Evolutionary conservation across 2,329 filamentous ascomycete species (phyloP), one percentile per base, ranked within the genome.

Genomic region (Blastomyces parvus): DNA sequence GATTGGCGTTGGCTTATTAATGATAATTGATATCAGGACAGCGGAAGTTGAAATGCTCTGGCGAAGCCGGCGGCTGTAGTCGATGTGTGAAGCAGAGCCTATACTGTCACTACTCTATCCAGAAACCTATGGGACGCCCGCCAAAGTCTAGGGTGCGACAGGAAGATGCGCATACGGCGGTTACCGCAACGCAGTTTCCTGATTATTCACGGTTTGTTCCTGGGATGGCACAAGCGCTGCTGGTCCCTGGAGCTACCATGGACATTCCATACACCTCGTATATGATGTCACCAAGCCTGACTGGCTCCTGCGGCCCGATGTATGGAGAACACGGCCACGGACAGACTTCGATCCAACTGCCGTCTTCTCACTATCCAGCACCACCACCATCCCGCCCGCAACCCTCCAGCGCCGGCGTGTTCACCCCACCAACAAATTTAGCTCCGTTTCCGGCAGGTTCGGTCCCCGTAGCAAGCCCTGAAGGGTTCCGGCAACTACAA

Each of bases 11-110:
- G 22, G 22, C 53, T 61, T 60, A 38, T 36, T 40, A 58, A 62
- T 62, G 64, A 64, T 66, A 66, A 72, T 57, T 30, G 69, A 44
- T 69, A 64, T 57, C 63, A 80, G 78, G 78, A 64, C 77, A 77
- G 67, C 74, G 78, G 52, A 81, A 81, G 66, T 68, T 80, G 63
- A 80, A 79, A 72, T 81, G 79, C 69, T 79, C 79, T 1, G 78
- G 79, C 2, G 77, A 80, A 63, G 59, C 69, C n/a, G 67, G 67
- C 11, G 78, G 78, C 8, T 80, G 78, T 64, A 70, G 67, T 62
- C 74, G 78, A 62, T 80, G 78, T 64, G 61, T 73, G 46, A 77
- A 76, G 60, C 77, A 80, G 63, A 70, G 70, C 5, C 69, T 80
- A 30, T 59, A 62, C 59, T 80, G 78, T 65, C 74, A 78, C 62